Conservation (phyloP, 176 grass and related monocot species). For the Pharus latifolius region DNA sequence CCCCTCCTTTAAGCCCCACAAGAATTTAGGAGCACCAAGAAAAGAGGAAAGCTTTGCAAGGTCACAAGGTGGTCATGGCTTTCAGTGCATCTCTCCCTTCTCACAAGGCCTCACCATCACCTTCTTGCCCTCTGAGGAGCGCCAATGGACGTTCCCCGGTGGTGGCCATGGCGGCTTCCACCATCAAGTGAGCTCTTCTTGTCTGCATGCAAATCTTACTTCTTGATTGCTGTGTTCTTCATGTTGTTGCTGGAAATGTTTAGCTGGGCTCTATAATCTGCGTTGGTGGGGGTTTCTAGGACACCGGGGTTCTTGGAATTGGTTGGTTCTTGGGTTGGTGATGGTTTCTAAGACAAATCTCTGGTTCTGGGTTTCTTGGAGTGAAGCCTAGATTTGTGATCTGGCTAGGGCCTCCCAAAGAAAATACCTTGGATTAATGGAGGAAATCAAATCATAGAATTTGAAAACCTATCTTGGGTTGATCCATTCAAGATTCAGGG, state of each 20-base stretch:
- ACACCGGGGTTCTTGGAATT: not conserved
- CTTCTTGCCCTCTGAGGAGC: not conserved
- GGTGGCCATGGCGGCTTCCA: slow-evolving; percentile 48
- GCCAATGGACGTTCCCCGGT: slow-evolving; percentile 16
- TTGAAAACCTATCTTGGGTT: not conserved
- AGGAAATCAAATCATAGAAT: not conserved
- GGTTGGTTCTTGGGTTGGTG: not conserved
- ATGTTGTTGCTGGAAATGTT: not conserved
- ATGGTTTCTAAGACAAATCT: no score
- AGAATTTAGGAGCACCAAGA: no score
- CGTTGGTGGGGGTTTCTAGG: not conserved
- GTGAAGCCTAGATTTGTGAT: slow-evolving; percentile 6
- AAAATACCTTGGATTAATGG: not conserved
- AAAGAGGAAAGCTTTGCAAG: no score
- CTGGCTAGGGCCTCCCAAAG: not conserved
- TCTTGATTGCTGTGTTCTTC: not conserved
- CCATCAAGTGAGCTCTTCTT: slow-evolving; percentile 28
- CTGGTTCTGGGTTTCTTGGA: no score
- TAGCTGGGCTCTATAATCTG: not conserved
- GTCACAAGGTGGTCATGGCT: slow-evolving; percentile 34
- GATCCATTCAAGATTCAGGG: slow-evolving; percentile 5
- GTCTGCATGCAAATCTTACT: not conserved
- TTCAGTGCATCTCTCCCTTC: slow-evolving; percentile 18
- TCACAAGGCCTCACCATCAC: slow-evolving; percentile 12
- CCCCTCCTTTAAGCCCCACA: not conserved